Base-by-base conservation (phyloP, 148 eudicot species). In the Vaccinium vitisidaea region DNA sequence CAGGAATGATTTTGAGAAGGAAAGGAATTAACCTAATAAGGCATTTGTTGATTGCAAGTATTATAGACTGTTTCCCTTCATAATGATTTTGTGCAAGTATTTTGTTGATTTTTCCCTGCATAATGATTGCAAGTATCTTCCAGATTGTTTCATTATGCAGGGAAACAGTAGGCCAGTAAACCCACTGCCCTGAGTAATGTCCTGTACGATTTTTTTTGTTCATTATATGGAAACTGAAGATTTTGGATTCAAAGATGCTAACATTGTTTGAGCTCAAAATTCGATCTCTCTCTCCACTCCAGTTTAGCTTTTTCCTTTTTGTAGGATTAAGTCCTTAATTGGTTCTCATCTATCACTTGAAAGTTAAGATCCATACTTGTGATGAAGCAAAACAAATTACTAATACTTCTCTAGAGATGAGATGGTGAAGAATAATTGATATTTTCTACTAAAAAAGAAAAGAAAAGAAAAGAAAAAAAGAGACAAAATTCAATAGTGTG, bases 381-480 rank as follows among this genome's bases (percentile, higher is more conserved):
- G 43, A 61, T 84, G 53, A 54, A 55, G 49, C 65, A 30, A 82
- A 46, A 55, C 19, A n/a, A 43, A 79, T 30, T 30, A 30, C 32
- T 49, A 46, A 54, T 16, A 30, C 32, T 30, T 30, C 32, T 30
- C 75, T 18, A 77, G 50, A 39, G 43, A 8, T 74, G 81, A 59
- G 83, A 93, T 90, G 92, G 85, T 90, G 87, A 91, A 93, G 56
- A 88, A 75, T 8, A 39, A 39, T 75, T 84, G 55, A 58, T 84
- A 39, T 75, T 73, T 21, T 88, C 32, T 30, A 30, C 30, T 30
- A 30, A 30, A 30, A 30, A 30, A 30, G 1, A 30, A 30, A 30
- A 30, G 32, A 30, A 30, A 30, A 30, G 32, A 30, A 30, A 90
- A 61, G 90, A 89, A 75, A 75, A 86, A 25, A 74, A 85, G 27